These are phyloP conservation scores for Metschnikowia bowlesiae DNA, from an alignment of 805 yeast species.

Conservation along the genomic window DNA sequence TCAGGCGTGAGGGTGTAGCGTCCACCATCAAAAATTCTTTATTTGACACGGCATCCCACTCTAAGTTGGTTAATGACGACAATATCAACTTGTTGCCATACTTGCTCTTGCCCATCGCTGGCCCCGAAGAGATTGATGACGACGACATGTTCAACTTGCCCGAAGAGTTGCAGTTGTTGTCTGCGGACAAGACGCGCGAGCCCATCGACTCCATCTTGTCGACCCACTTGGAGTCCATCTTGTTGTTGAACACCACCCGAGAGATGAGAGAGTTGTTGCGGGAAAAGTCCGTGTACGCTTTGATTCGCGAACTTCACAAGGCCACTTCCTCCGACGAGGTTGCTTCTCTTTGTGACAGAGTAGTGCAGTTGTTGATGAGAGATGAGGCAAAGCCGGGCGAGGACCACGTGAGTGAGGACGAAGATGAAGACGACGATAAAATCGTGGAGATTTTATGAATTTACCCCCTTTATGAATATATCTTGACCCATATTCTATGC, in stretches of 20 bases:
- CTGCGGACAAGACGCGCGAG: conserved; percentile 74
- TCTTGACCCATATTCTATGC: neutral
- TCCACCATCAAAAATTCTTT: conserved; percentile 86
- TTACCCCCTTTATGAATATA: neutral
- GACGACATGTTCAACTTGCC: conserved; percentile 88
- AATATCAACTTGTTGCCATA: conserved; percentile 75
- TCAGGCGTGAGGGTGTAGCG: conserved; percentile 88
- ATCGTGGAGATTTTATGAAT: conserved; percentile 48
- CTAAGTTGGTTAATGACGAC: conserved; percentile 52
- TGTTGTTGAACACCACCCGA: conserved; percentile 74
- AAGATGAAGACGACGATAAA: conserved; percentile 45
- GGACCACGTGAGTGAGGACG: conserved; percentile 38
- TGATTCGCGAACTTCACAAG: conserved; percentile 82
- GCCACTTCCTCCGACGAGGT: conserved; percentile 40
- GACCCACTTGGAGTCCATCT: conserved; percentile 73
- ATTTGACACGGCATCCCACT: conserved; percentile 73
- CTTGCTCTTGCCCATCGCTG: conserved; percentile 74
- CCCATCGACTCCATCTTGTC: conserved; percentile 59
- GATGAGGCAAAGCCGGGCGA: conserved; percentile 56
- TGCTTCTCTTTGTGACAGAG: conserved; percentile 69
- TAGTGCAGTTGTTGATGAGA: conserved; percentile 89
- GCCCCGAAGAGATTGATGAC: conserved; percentile 68
- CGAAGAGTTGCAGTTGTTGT: conserved; percentile 76
- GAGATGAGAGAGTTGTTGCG: conserved; percentile 73
- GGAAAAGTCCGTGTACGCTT: conserved; percentile 76